Base-by-base conservation (phyloP, 257 asterid genomes). In the Scutellaria galericulata region DNA sequence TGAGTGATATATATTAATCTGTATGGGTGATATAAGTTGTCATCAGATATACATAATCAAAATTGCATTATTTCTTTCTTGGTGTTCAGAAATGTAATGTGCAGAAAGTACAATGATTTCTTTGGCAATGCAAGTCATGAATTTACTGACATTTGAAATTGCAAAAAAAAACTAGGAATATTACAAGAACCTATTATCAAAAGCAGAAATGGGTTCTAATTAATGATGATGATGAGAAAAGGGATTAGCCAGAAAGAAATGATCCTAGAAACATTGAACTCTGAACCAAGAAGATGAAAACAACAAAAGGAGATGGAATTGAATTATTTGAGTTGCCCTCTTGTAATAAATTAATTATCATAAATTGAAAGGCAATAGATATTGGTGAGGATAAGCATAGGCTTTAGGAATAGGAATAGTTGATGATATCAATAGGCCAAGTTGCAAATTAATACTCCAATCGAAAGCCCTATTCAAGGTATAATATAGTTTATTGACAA, bases 391-490 rank as follows among this genome's bases (percentile, higher is more conserved):
- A 18, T 18, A 18, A 18, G 18, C 18, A 18, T 18, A 18, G 18
- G 18, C 18, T 18, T 18, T 18, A 18, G 18, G 3, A 15, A n/a
- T n/a, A 14, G 24, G 9, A 52, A 6, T 6, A 53, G 58, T 60
- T 27, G 35, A 27, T 27, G 35, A 40, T 51, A 40, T 52, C 48
- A 10, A 54, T 47, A 15, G 18, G 62, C 22, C 80, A 76, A 69
- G 48, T 63, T 76, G 76, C 72, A 60, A 68, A 22, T 37, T 3
- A 27, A 35, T 58, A 66, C 14, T 48, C 42, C 7, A 2, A 46
- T 60, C 7, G 3, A 7, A 20, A 54, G 47, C 18, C 18, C 18
- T 18, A 18, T 18, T 18, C 18, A 18, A 18, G 18, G 18, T 18
- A 18, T 18, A 18, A 18, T 18, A 18, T 18, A 18, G 18, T 18